These are phyloP conservation scores for Kwoniella europaea DNA, from an alignment of 768 basidiomycete genomes.

Conservation along the genomic window DNA sequence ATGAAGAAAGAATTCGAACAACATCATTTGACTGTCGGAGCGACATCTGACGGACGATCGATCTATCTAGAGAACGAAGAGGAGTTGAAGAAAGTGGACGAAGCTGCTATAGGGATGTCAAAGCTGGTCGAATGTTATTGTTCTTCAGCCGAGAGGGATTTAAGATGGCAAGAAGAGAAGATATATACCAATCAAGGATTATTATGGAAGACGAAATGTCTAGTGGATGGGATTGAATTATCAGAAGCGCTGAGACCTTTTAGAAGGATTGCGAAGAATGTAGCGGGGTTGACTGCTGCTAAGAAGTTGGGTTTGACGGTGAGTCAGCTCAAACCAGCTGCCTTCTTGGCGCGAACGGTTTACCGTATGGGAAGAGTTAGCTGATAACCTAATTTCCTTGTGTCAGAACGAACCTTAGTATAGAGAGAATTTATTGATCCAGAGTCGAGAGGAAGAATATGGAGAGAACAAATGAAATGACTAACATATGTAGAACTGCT, in stretches of 20 bases:
- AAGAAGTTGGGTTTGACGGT: slow-evolving; percentile 48
- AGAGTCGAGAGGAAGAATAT: no score
- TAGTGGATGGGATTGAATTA: slow-evolving; percentile 43
- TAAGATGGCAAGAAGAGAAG: slow-evolving; percentile 42
- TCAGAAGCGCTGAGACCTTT: slow-evolving; percentile 42
- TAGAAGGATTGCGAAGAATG: slow-evolving; percentile 50
- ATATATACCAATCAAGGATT: slow-evolving; percentile 43
- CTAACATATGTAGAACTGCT: no score
- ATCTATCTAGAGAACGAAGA: slow-evolving; percentile 28
- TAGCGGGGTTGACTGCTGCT: slow-evolving; percentile 46
- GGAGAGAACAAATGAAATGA: no score
- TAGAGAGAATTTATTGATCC: no score
- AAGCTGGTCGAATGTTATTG: slow-evolving; percentile 34
- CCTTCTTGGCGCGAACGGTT: not conserved
- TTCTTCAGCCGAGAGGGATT: slow-evolving; percentile 24
- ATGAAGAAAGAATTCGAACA: slow-evolving; percentile 49
- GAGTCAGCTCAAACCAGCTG: slow-evolving; percentile 19
- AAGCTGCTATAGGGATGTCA: slow-evolving; percentile 38
- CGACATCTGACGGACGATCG: slow-evolving; percentile 29
- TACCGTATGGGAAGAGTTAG: not conserved
- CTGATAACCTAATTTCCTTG: not conserved
- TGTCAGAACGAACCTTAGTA: not conserved
- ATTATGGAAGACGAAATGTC: slow-evolving; percentile 42
- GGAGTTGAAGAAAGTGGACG: slow-evolving; percentile 39
- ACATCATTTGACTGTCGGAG: slow-evolving; percentile 35